phyloP scores from a whole-genome alignment of 257 asterid genomes.

The Avicennia marina region DNA sequence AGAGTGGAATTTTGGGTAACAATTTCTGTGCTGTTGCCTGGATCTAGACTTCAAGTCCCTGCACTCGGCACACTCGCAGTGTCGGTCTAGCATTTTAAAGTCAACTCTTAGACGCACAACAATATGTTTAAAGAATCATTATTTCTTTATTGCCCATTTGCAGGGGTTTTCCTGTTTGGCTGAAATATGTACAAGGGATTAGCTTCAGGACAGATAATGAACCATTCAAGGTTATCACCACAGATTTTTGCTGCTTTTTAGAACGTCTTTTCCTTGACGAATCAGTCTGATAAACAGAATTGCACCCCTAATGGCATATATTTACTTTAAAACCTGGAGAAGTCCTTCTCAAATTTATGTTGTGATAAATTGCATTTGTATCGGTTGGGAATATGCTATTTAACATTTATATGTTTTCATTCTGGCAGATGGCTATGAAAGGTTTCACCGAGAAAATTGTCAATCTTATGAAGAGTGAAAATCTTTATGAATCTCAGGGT shows the following conservation, averaged over 20 bases:
- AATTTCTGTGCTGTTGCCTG: constrained; percentile 1
- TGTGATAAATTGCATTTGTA: not conserved
- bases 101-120: too few relatives aligned
- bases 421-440: constrained; percentile 76
- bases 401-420: constrained; percentile 15
- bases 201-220: constrained; percentile 89
- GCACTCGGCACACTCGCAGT: too few relatives aligned
- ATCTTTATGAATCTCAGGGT: constrained; percentile 70
- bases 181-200: constrained; percentile 80
- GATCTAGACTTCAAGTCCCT: too few relatives aligned
- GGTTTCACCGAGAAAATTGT: constrained; percentile 78
- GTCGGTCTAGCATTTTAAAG: too few relatives aligned
- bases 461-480: constrained; percentile 69
- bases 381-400: not conserved
- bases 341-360: not conserved
- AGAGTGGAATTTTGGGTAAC: constrained; percentile 92
- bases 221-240: constrained; percentile 70
- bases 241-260: constrained; percentile 1
- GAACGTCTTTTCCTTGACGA: not conserved
- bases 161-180: constrained; percentile 97
- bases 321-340: too few relatives aligned
- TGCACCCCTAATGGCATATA: not conserved
- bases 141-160: constrained; percentile 16
- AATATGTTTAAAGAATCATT: too few relatives aligned
- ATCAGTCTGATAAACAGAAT: constrained; percentile 6